phyloP scores from a whole-genome alignment of 169 alveolate species.

The Plasmodium ovale region DNA sequence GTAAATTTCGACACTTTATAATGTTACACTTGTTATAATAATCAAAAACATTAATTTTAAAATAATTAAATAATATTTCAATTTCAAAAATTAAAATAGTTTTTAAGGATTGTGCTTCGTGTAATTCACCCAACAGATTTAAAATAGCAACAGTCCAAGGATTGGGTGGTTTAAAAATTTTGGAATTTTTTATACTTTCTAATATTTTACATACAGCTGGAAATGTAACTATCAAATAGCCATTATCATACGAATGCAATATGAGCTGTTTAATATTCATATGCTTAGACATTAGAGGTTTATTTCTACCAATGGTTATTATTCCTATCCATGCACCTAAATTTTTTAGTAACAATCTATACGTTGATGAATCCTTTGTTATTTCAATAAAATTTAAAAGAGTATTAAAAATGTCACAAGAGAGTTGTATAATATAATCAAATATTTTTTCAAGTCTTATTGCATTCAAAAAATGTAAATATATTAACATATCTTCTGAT shows the following conservation, averaged over 20 bases:
- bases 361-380: slow-evolving; percentile 88
- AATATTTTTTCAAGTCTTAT: slow-evolving; percentile 80
- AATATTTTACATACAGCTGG: slow-evolving; percentile 93
- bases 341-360: slow-evolving; percentile 89
- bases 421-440: slow-evolving; percentile 79
- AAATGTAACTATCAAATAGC: slow-evolving; percentile 86
- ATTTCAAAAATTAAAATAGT: slow-evolving; percentile 90
- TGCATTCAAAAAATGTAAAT: slow-evolving; percentile 78
- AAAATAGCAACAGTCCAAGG: slow-evolving; percentile 94
- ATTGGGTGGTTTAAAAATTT: slow-evolving; percentile 91
- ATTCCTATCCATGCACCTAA: slow-evolving; percentile 93
- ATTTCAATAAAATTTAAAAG: slow-evolving; percentile 86
- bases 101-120: slow-evolving; percentile 85
- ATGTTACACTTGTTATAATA: slow-evolving; percentile 76
- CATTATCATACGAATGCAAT: slow-evolving; percentile 86
- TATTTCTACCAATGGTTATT: slow-evolving; percentile 89
- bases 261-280: slow-evolving; percentile 90
- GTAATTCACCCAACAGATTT: slow-evolving; percentile 90
- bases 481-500: slow-evolving; percentile 81
- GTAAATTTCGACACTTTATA: slow-evolving; percentile 59
- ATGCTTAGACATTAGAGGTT: slow-evolving; percentile 91
- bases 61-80: slow-evolving; percentile 86
- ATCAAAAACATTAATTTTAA: slow-evolving; percentile 80
- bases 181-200: slow-evolving; percentile 84
- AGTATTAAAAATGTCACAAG: slow-evolving; percentile 90